Evolutionary conservation across 768 basidiomycete genomes (phyloP), one percentile per base, ranked within the genome.

Genomic region (Collybiopsis luxurians): DNA sequence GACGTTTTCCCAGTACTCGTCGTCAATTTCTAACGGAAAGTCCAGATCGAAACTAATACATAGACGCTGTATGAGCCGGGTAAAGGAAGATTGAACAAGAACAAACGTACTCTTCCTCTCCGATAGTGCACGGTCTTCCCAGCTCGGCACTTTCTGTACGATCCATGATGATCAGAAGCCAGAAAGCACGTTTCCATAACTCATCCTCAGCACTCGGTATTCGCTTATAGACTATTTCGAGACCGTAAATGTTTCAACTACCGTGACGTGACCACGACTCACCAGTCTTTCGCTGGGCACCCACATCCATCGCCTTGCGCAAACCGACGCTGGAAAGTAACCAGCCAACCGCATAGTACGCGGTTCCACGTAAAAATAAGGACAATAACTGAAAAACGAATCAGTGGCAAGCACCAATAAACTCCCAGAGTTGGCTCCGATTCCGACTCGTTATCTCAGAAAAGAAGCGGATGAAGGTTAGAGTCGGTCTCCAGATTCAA

Each of bases 1-100:
- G 19, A 23, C 6, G 17, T 70, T 71, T 59, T 84, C 80, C 91
- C 90, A 95, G 65, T 84, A 92, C 59, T 86, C 83, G 62, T 89
- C 87, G 61, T 95, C 90, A 13, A 93, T 86, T 67, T 92, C 90
- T 12, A 90, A 77, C 39, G 90, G 90, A 31, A 90, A 72, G 45
- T 92, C 92, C 26, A 88, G 73, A 66, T 95, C 93, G 66, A 91
- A 92, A 67, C 92, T 94, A 60, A 15, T n/a, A 59, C 52, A 60
- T 67, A 15, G 36, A 19, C 36, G 44, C 60, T 40, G 31, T 34
- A 6, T 24, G 27, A 28, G n/a, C n/a, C n/a, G n/a, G n/a, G n/a
- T n/a, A n/a, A n/a, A n/a, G 17, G 21, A 28, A 19, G 12, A 53
- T 24, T 23, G 23, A 11, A 51, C 57, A 51, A 34, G 45, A 19